Base-by-base conservation (phyloP, 768 basidiomycete genomes). In the Ramaria sp. region DNA sequence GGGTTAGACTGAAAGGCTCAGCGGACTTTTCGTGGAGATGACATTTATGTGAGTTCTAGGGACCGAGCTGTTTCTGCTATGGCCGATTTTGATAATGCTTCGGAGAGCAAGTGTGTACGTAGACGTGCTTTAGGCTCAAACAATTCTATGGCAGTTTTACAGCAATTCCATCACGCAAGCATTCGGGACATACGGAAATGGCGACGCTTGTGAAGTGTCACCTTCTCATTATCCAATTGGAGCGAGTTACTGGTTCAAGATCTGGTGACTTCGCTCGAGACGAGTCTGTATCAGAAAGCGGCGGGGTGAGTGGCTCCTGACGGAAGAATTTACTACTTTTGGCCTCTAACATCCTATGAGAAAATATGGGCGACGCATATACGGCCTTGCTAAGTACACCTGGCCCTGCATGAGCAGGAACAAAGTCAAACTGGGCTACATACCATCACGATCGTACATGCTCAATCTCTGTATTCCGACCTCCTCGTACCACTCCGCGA, bases 401-500 rank as follows among this genome's bases (percentile, higher is more conserved):
- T 50, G 20, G 32, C 16, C 9, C 3, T n/a, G n/a, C 8, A n/a
- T 34, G 16, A 50, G 32, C 25, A 36, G 32, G 5, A 32, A 27
- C 24, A 34, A 32, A 50, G 28, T 9, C 25, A 28, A 22, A 7
- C 30, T 36, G 18, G 27, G 16, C 32, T 18, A 64, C 78, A 54
- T 62, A 88, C 88, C 88, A 53, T 77, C 69, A 54, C 76, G 73
- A 63, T 91, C 88, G 58, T 88, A 90, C 3, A 86, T 72, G 9
- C 82, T 86, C 45, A 91, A 69, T 49, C 75, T 73, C 57, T 70
- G 67, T 48, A 90, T 78, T 13, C 85, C 85, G 30, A 71, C 67
- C n/a, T 60, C 64, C 52, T 72, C 74, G 68, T 83, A 88, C 82
- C 84, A 90, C 9, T 65, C 65, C 8, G 76, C 75, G 12, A 74